phyloP scores from a whole-genome alignment of 2,329 filamentous ascomycete genomes.

The Fusarium nanum region DNA sequence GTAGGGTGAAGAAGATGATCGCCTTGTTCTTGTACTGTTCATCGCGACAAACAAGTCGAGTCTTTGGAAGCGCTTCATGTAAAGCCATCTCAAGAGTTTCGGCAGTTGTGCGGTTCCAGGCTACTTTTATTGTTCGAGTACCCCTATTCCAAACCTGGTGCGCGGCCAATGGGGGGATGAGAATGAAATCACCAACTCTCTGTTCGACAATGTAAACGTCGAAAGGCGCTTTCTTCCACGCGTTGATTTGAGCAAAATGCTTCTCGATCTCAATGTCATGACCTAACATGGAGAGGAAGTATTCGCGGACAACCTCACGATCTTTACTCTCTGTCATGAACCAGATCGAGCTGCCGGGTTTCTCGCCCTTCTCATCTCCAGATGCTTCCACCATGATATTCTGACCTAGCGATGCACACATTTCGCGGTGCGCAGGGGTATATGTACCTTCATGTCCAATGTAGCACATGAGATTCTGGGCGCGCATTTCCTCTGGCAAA shows the following conservation, averaged over 20 bases:
- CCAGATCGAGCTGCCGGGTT: conserved; percentile 92
- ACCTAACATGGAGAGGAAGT: conserved; percentile 90
- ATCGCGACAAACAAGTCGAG: conserved; percentile 91
- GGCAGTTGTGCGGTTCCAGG: conserved; percentile 95
- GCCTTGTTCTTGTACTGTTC: conserved; percentile 99
- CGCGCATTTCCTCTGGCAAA: conserved; percentile 85
- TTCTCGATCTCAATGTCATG: conserved; percentile 98
- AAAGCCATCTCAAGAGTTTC: conserved; percentile 90
- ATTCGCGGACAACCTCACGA: conserved; percentile 88
- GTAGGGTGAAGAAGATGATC: conserved; percentile 87
- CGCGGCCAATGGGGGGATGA: conserved; percentile 91
- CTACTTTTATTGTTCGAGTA: conserved; percentile 95
- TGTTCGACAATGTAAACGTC: conserved; percentile 94
- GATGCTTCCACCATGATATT: conserved; percentile 99
- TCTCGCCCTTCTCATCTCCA: conserved; percentile 76
- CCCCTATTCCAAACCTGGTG: conserved; percentile 99
- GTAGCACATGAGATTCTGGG: conserved; percentile 98
- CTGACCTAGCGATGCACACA: conserved; percentile 95
- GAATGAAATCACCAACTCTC: conserved; percentile 87
- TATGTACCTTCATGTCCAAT: conserved; percentile 97
- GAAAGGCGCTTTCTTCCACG: conserved; percentile 95
- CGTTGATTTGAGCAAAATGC: conserved; percentile 94
- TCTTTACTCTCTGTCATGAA: conserved; percentile 99
- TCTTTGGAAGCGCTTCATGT: conserved; percentile 87
- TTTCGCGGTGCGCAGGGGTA: conserved; percentile 93